Evolutionary conservation across 345 rosid species (phyloP), one percentile per base, ranked within the genome.

Genomic region (Eucalyptus polybractea): DNA sequence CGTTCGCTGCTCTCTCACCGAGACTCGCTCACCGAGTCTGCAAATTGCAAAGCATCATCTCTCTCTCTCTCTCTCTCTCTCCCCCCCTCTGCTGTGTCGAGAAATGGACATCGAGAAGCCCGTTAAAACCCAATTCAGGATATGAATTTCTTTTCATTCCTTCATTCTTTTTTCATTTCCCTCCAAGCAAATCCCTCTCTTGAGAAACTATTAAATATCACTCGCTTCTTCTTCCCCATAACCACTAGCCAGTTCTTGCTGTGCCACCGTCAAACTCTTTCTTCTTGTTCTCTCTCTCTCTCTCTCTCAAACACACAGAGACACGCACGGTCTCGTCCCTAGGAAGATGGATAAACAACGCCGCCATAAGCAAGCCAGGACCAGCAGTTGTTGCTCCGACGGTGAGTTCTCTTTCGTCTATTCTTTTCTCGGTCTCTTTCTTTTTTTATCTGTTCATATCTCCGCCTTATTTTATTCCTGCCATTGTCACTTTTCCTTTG

Each of bases 321-420:
- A 85, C 33, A 37, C 53, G 10, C 76, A 65, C 40, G 16, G 37
- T 65, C 76, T 65, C 40, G 80, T 85, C 88, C 53, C 86, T 80
- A 50, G 37, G 17, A 65, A 65, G 83, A 96, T 97, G 98, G 99
- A 95, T 89, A 95, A 91, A 93, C 95, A 93, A 47, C 91, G 97
- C 87, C 93, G 96, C 47, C 25, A 53, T 44, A 96, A 96, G 94
- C 95, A 95, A 67, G 91, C 92, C 87, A 95, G 93, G 89, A 92
- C 95, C 80, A 86, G 90, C 67, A 89, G 90, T 50, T 90, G 90
- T 58, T 93, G 91, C 94, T 95, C 96, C 56, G 96, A 96, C 93
- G 99, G 98, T 95, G 47, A 65, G 90, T 47, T 89, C 31, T 21
- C 5, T 88, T 89, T 33, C 40, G 47, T 44, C 80, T 72, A 37